Evolutionary conservation across 2,329 filamentous ascomycete genomes (phyloP).

Genomic region (Emergomyces orientalis): DNA sequence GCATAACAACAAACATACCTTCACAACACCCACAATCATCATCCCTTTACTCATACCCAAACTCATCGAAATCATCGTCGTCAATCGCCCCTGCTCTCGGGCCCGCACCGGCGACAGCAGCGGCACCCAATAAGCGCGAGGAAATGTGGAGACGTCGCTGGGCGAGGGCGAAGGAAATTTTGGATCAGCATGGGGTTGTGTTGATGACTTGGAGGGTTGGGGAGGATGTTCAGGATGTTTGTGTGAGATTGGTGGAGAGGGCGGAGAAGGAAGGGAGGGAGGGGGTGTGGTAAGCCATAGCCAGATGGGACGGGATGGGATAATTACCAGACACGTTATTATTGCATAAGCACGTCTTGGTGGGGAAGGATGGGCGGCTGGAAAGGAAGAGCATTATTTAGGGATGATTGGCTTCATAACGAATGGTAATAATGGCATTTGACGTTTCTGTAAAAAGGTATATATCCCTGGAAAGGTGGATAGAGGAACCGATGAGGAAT

Average conservation of each 20-base stretch:
- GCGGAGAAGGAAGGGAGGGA: conserved; percentile 24
- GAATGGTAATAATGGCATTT: background rate
- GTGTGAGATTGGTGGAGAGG: conserved; percentile 35
- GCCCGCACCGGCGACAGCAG: background rate
- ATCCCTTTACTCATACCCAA: background rate
- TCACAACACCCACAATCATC: background rate
- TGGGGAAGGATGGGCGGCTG: background rate
- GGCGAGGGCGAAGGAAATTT: conserved; percentile 36
- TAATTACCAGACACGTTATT: background rate
- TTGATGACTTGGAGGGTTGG: conserved; percentile 40
- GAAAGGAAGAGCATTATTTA: background rate
- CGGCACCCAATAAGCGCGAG: conserved; percentile 37
- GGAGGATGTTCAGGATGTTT: conserved; percentile 37
- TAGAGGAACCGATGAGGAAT: too few relatives aligned
- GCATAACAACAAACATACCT: background rate
- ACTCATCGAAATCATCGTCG: conserved; percentile 9
- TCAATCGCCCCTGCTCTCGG: background rate
- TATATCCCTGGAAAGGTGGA: too few relatives aligned
- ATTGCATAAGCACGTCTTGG: background rate
- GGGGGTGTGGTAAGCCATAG: background rate
- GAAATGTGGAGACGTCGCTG: conserved; percentile 42
- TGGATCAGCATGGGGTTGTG: conserved; percentile 35
- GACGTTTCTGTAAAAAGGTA: background rate
- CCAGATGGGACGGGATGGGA: background rate
- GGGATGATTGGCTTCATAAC: background rate